A percentile compares a stretch with the other conserved stretches of the same genome.
These are phyloP conservation scores for Calonectria pseudoreteaudii DNA, from an alignment of 2,329 filamentous ascomycete species.

Conservation along the genomic window DNA sequence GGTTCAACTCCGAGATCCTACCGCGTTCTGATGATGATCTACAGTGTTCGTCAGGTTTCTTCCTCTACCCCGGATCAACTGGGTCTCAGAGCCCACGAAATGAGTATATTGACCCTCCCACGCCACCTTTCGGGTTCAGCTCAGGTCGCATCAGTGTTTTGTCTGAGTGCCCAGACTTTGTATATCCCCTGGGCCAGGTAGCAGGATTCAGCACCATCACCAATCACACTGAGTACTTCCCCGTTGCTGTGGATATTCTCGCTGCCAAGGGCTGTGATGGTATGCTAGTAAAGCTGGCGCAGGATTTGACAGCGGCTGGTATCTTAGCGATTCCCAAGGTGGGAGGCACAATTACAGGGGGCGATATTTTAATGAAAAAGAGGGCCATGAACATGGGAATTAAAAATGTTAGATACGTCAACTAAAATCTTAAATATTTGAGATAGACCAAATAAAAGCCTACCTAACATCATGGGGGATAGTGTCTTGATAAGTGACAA, in stretches of 20 bases:
- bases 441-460: not conserved
- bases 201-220: not conserved
- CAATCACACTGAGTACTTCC: not conserved
- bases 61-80: not conserved
- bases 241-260: not conserved
- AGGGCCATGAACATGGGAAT: not conserved
- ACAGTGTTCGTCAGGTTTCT: not conserved
- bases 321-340: constrained; percentile 4
- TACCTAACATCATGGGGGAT: too few species aligned
- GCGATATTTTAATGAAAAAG: constrained; percentile 2
- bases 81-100: not conserved
- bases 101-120: not conserved
- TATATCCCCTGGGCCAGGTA: not conserved
- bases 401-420: not conserved
- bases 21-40: not conserved
- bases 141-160: not conserved
- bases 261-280: constrained; percentile 9
- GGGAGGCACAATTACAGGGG: not conserved
- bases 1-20: constrained; percentile 51
- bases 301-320: not conserved
- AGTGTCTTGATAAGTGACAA: too few species aligned
- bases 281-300: not conserved
- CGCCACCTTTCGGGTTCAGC: constrained; percentile 3
- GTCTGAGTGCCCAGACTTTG: constrained; percentile 1
- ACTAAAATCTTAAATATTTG: not conserved